Evolutionary conservation across 2,329 filamentous ascomycete species (phyloP), one percentile per base, ranked within the genome.

Genomic region (Colletotrichum phormii): DNA sequence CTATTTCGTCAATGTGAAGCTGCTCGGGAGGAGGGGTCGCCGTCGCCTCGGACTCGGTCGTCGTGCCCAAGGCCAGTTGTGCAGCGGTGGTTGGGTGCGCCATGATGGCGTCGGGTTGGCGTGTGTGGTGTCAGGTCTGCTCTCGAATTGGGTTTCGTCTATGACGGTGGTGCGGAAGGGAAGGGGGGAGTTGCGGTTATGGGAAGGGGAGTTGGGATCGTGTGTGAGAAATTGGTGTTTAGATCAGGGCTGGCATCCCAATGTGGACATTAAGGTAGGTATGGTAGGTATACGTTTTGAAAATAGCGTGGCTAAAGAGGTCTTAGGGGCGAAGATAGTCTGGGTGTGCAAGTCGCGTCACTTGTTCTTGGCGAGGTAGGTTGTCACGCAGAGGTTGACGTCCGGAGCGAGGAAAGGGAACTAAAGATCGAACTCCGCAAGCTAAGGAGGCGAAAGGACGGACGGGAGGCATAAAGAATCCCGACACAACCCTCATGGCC

Each of bases 1-100:
- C 26, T 11, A 76, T 73, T 22, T 77, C 77, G 29, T 82, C 80
- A 61, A 80, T 75, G 8, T 75, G 78, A 13, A 83, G 69, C 9
- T 49, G 53, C 22, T 72, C n/a, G 18, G 57, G 37, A 37, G 69
- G 63, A 62, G 71, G 71, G n/a, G 71, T 72, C 15, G 71, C 64
- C n/a, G 67, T 51, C 22, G 59, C 35, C 13, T 71, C 67, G 42
- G 71, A 62, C 8, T 71, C 71, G 12, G 60, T 58, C 46, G 67
- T 13, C 35, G 53, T 60, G 35, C 67, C 71, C 12, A 73, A 26
- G 61, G 71, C 71, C 33, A 65, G 26, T 29, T 65, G 61, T 29
- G 71, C 71, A 37, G 37, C 61, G 35, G 37, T 24, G 42, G 54
- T 46, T 71, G 61, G 66, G 18, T 73, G 67, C 60, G 71, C 71